phyloP scores from a whole-genome alignment of 2,329 filamentous ascomycete species.

The Clonostachys chloroleuca region DNA sequence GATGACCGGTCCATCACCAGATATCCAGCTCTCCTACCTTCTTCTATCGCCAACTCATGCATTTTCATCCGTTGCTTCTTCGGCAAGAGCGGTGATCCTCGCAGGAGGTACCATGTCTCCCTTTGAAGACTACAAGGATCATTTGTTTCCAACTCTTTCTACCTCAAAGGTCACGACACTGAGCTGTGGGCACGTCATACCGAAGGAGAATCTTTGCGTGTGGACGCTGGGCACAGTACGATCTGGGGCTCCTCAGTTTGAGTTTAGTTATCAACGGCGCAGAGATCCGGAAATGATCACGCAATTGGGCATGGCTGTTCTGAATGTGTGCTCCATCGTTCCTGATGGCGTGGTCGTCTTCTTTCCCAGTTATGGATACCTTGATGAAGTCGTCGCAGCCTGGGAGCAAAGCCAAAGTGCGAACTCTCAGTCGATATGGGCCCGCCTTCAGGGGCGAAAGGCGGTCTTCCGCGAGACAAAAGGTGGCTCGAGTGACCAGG shows the following conservation, averaged over 20 bases:
- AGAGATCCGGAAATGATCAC: conserved; percentile 64
- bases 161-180: conserved; percentile 66
- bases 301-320: conserved; percentile 69
- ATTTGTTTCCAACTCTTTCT: conserved; percentile 76
- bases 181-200: conserved; percentile 94
- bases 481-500: conserved; percentile 57
- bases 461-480: conserved; percentile 56
- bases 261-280: conserved; percentile 83
- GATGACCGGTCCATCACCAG: conserved; percentile 21
- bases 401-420: conserved; percentile 46
- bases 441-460: conserved; percentile 54
- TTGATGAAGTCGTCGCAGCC: conserved; percentile 64
- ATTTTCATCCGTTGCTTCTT: conserved; percentile 81
- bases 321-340: conserved; percentile 68
- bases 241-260: conserved; percentile 52
- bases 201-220: conserved; percentile 73
- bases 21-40: conserved; percentile 73
- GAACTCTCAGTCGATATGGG: conserved; percentile 46
- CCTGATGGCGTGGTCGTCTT: conserved; percentile 91
- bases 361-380: conserved; percentile 91
- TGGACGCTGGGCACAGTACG: conserved; percentile 56
- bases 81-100: conserved; percentile 81
- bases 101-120: conserved; percentile 98
- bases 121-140: conserved; percentile 82
- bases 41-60: conserved; percentile 88